These are phyloP conservation scores for Hericium alpestre DNA, from an alignment of 768 basidiomycete genomes.

Conservation along the genomic window DNA sequence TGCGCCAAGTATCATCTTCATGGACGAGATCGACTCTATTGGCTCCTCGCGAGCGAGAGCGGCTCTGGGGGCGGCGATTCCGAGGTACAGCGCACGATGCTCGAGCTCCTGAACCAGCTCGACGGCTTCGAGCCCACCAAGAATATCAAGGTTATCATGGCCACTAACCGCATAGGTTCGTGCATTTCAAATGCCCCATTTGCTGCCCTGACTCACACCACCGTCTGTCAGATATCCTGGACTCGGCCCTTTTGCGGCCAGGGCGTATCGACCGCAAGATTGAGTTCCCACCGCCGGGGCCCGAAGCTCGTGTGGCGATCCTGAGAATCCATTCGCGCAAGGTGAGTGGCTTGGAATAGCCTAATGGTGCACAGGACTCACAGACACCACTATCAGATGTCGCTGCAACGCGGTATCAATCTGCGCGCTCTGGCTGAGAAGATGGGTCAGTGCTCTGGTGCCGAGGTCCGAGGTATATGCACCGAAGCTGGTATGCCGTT, in stretches of 20 bases:
- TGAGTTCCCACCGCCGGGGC: slow-evolving; percentile 96
- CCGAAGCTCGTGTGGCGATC: slow-evolving; percentile 94
- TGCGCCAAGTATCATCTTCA: slow-evolving; percentile 97
- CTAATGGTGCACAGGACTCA: not conserved
- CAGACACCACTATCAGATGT: slow-evolving; percentile 54
- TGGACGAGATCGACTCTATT: slow-evolving; percentile 99
- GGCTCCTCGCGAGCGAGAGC: slow-evolving; percentile 78
- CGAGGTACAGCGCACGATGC: slow-evolving; percentile 59
- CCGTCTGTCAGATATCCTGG: slow-evolving; percentile 65
- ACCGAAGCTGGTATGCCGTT: slow-evolving; percentile 74
- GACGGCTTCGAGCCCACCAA: slow-evolving; percentile 65
- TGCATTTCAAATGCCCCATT: slow-evolving; percentile 2
- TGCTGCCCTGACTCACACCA: not conserved
- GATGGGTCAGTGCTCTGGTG: slow-evolving; percentile 98
- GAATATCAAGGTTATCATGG: slow-evolving; percentile 90
- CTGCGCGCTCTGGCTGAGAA: slow-evolving; percentile 93
- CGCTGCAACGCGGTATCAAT: slow-evolving; percentile 93
- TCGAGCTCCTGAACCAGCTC: slow-evolving; percentile 55
- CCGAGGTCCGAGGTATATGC: slow-evolving; percentile 94
- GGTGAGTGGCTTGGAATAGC: slow-evolving; percentile 27
- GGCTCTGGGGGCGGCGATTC: slow-evolving; percentile 56
- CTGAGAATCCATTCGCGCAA: slow-evolving; percentile 94
- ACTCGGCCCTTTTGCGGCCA: slow-evolving; percentile 84
- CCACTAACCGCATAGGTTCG: slow-evolving; percentile 89
- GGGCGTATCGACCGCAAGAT: slow-evolving; percentile 97